phyloP scores from a whole-genome alignment of 495 filamentous ascomycete genomes.

The Penicillium angulare region DNA sequence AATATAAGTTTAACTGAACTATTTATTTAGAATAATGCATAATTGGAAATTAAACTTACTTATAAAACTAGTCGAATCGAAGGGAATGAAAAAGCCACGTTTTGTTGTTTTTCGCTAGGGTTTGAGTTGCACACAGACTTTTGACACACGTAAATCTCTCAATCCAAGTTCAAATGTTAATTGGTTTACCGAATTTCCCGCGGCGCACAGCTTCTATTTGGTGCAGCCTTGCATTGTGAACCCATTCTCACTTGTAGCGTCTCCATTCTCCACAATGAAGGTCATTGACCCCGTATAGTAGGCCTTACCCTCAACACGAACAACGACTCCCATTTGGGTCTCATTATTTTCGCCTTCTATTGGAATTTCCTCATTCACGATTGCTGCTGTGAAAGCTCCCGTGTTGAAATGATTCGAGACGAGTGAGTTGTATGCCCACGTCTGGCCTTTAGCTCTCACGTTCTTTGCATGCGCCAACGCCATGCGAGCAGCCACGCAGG shows the following conservation, averaged over 20 bases:
- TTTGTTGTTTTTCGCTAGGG: too few relatives aligned
- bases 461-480: slow-evolving; percentile 23
- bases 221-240: too few relatives aligned
- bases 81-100: too few relatives aligned
- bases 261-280: slow-evolving; percentile 15
- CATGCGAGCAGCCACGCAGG: slow-evolving; percentile 23
- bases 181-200: too few relatives aligned
- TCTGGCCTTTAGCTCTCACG: slow-evolving; percentile 3
- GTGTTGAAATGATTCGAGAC: slow-evolving; percentile 4
- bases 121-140: too few relatives aligned
- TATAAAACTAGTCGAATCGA: too few relatives aligned
- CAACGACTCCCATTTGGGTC: background rate
- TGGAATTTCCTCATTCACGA: background rate
- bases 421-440: slow-evolving; percentile 28
- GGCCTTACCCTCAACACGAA: slow-evolving; percentile 16
- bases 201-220: too few relatives aligned
- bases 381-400: slow-evolving; percentile 1
- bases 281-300: slow-evolving; percentile 14
- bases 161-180: too few relatives aligned
- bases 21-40: too few relatives aligned
- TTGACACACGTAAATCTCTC: too few relatives aligned
- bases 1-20: too few relatives aligned
- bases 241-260: slow-evolving; percentile 8
- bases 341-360: background rate
- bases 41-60: too few relatives aligned